Conservation (phyloP, 2,329 filamentous ascomycete genomes). For the Paraphoma chrysanthemicola region DNA sequence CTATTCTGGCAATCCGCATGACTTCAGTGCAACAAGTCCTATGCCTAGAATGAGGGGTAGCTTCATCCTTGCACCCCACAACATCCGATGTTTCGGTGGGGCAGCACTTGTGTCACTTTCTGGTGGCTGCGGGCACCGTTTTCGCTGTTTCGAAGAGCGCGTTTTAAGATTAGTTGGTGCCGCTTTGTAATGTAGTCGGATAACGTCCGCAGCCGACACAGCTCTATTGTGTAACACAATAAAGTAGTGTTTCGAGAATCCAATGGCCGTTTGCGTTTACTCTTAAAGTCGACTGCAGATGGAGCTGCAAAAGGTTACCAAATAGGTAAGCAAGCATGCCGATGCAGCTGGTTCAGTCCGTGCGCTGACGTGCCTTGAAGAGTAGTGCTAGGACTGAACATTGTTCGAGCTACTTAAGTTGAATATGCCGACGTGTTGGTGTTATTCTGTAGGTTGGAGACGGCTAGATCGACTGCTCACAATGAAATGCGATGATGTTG, state of each 20-base stretch:
- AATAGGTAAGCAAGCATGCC: no score
- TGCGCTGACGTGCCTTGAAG: no score
- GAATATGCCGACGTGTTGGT: no score
- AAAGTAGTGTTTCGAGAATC: background rate
- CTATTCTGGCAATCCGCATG: background rate
- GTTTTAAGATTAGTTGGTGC: background rate
- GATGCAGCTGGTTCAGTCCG: no score
- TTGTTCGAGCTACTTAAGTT: no score
- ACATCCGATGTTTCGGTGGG: background rate
- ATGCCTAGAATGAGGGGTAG: background rate
- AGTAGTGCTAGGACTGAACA: no score
- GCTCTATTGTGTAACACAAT: background rate
- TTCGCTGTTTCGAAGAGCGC: background rate
- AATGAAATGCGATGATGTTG: background rate
- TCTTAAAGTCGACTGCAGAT: no score
- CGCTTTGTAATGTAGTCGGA: no score
- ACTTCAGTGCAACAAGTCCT: background rate
- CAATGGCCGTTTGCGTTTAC: background rate
- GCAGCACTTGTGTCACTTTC: background rate
- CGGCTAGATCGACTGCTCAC: background rate
- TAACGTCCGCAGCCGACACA: background rate
- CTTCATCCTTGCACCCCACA: background rate
- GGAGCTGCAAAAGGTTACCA: no score
- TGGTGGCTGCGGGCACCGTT: background rate
- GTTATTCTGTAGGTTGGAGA: background rate